Percentiles rank a stretch among this genome's conserved stretches.
Evolutionary conservation across 2,329 filamentous ascomycete species (phyloP).

Genomic region (Anisogramma anomala): DNA sequence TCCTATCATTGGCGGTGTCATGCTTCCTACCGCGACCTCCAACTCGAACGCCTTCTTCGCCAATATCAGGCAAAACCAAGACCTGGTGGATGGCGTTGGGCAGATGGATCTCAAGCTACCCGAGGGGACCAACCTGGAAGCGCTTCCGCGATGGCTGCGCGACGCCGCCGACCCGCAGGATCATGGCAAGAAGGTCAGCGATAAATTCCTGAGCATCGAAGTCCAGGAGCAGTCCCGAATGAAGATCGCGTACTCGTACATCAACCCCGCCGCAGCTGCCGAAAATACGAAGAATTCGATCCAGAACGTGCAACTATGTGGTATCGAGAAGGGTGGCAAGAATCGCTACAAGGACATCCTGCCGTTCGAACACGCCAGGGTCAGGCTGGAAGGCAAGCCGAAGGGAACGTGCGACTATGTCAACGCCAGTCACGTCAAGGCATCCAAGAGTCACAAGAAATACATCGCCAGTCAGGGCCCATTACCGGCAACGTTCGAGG

Average conservation of each 20-base stretch:
- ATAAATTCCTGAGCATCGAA: slow-evolving; percentile 77
- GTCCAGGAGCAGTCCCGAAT: slow-evolving; percentile 82
- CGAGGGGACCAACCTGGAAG: slow-evolving; percentile 28
- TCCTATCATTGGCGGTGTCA: slow-evolving; percentile 81
- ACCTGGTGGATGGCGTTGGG: slow-evolving; percentile 84
- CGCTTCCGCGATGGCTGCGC: slow-evolving; percentile 67
- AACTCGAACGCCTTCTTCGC: slow-evolving; percentile 82
- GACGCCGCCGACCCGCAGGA: slow-evolving; percentile 55
- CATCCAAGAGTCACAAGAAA: slow-evolving; percentile 71
- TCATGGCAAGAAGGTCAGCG: slow-evolving; percentile 67
- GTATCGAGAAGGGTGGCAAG: slow-evolving; percentile 87
- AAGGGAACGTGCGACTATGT: slow-evolving; percentile 78
- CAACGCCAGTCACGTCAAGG: slow-evolving; percentile 80
- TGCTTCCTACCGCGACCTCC: slow-evolving; percentile 58
- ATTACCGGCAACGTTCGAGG: slow-evolving; percentile 80
- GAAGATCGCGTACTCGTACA: slow-evolving; percentile 57
- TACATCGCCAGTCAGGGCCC: slow-evolving; percentile 96
- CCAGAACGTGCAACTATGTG: slow-evolving; percentile 60
- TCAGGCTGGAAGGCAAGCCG: slow-evolving; percentile 59
- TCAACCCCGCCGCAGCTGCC: slow-evolving; percentile 30
- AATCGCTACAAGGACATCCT: slow-evolving; percentile 98
- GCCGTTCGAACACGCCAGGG: slow-evolving; percentile 86
- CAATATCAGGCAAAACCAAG: slow-evolving; percentile 95
- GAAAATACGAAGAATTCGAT: slow-evolving; percentile 15
- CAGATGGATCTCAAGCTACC: slow-evolving; percentile 53